phyloP scores from a whole-genome alignment of 108 stramenopile genomes.

The Bacterosira constricta region DNA sequence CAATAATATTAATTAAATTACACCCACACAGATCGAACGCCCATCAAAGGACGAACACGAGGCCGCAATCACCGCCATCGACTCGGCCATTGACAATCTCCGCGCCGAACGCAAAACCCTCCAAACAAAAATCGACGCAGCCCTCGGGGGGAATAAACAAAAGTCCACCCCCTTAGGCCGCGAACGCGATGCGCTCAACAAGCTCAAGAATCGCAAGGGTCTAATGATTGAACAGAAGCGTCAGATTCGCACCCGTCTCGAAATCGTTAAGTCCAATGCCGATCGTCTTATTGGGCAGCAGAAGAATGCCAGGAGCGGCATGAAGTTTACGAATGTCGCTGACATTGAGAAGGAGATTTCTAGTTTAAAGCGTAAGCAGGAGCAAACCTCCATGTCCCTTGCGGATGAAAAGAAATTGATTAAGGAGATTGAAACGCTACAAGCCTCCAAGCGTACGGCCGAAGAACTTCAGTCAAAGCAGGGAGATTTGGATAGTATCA shows the following conservation, averaged over 20 bases:
- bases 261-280: constrained; percentile 57
- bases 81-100: constrained; percentile 64
- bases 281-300: constrained; percentile 71
- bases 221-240: constrained; percentile 82
- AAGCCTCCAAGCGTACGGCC: constrained; percentile 73
- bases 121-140: constrained; percentile 69
- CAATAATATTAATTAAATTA: background rate
- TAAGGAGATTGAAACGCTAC: constrained; percentile 90
- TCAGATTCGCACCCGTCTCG: constrained; percentile 72
- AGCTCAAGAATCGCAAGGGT: constrained; percentile 70
- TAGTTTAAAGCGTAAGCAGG: constrained; percentile 79
- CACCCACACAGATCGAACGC: constrained; percentile 59
- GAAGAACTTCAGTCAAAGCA: constrained; percentile 76
- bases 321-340: constrained; percentile 79
- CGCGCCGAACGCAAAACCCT: constrained; percentile 55
- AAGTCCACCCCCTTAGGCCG: constrained; percentile 55
- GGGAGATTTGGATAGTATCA: constrained; percentile 64
- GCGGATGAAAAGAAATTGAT: constrained; percentile 95
- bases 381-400: constrained; percentile 93
- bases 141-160: constrained; percentile 29
- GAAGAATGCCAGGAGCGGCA: constrained; percentile 59
- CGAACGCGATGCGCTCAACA: constrained; percentile 54
- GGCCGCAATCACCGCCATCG: constrained; percentile 58
- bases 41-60: constrained; percentile 81
- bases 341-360: constrained; percentile 91